Conservation (phyloP, 441 rosid species). For the Corymbia citriodora region DNA sequence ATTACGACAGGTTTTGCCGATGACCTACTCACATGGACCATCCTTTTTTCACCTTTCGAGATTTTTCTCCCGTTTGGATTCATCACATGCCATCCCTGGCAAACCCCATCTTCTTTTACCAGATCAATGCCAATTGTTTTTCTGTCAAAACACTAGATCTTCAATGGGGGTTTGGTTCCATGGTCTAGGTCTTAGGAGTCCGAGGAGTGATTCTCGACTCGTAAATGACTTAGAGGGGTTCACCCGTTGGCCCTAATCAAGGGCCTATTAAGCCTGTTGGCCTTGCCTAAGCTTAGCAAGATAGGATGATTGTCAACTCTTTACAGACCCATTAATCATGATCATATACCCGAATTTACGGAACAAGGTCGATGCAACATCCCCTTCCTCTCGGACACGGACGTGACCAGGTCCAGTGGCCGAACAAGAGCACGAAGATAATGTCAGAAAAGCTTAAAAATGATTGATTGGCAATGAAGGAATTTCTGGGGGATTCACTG, state of each 20-base stretch:
- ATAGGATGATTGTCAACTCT: neutral
- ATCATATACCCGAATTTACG: neutral
- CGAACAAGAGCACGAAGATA: neutral
- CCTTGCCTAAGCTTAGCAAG: neutral
- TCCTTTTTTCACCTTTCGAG: neutral
- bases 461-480: neutral
- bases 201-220: too few species aligned
- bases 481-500: neutral
- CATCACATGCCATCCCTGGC: neutral
- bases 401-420: neutral
- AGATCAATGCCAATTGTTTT: neutral
- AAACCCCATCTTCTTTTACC: neutral
- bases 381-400: neutral
- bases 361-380: neutral
- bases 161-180: neutral
- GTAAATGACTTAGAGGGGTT: neutral
- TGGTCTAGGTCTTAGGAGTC: neutral
- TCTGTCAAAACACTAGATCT: neutral
- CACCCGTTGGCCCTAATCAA: neutral
- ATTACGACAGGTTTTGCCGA: neutral
- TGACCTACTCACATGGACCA: conserved; percentile 5
- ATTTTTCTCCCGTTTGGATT: conserved; percentile 9
- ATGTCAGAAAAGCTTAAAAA: neutral
- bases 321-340: neutral
- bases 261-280: neutral